Percentiles rank a stretch among this genome's conserved stretches.
Conservation (phyloP, 2,329 filamentous ascomycete species). For the Lomentospora prolificans region DNA sequence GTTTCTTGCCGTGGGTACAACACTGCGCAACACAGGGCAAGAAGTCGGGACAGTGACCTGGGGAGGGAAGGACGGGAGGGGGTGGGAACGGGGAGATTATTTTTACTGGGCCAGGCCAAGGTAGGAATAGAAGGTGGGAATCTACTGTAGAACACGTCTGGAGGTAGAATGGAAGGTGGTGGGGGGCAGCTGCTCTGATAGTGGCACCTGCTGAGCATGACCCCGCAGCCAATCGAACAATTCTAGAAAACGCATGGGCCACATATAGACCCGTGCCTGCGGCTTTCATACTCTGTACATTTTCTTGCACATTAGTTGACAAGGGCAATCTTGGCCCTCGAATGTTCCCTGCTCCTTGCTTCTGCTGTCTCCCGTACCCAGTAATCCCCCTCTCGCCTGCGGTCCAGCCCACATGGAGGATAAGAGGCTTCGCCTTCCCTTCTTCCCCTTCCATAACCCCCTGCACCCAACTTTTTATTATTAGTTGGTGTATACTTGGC, state of each 20-base stretch:
- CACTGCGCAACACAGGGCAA: not conserved
- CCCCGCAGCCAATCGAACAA: slow-evolving; percentile 10
- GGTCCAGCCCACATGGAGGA: too few species aligned
- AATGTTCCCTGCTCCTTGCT: not conserved
- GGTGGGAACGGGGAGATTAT: not conserved
- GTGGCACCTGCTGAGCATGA: slow-evolving; percentile 1
- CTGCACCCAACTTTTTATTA: too few species aligned
- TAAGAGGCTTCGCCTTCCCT: too few species aligned
- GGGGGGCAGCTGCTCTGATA: slow-evolving; percentile 7
- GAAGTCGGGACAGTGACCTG: not conserved
- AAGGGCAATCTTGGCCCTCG: slow-evolving; percentile 1
- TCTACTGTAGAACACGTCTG: not conserved
- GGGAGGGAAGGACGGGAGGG: not conserved
- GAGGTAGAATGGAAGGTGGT: not conserved
- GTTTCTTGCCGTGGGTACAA: not conserved
- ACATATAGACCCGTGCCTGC: slow-evolving; percentile 6
- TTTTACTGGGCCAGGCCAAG: not conserved
- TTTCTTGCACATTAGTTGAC: not conserved
- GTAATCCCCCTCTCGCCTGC: not conserved
- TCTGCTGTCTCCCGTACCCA: not conserved
- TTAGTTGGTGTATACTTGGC: too few species aligned
- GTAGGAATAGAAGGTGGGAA: not conserved
- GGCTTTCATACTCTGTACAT: not conserved
- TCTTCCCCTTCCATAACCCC: too few species aligned
- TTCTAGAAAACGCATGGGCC: slow-evolving; percentile 10